Base-by-base conservation (phyloP, 345 rosid species). In the Nasturtium officinale region DNA sequence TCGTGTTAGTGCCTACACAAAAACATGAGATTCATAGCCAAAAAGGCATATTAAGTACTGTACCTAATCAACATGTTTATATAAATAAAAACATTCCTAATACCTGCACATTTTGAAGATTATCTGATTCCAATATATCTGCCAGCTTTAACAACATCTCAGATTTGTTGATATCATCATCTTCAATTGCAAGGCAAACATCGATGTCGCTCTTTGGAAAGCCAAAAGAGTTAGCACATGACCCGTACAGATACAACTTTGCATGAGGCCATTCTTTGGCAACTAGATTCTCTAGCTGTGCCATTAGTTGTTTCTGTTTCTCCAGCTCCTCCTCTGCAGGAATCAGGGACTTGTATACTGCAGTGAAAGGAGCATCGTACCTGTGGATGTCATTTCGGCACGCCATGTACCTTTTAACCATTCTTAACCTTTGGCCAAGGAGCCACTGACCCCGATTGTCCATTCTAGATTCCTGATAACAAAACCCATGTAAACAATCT, bases 221-320 rank as follows among this genome's bases (percentile, higher is more conserved):
- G 61, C 96, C 97, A 82, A 95, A 95, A 26, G 97, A 88, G 79
- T 85, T 95, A 5, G 96, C 99, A 82, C 99, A 91, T 33, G 99
- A 91, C 66, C 99, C 99, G 72, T 95, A 95, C 5, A 90, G 90
- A 76, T 83, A 91, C 43, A 95, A 74, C 63, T 76, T 83, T 53
- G 96, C 99, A 47, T 84, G 82, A 50, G 99, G 96, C 99, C 99
- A 95, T 67, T 91, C 96, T 74, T 84, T 86, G 78, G 64, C 62
- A 50, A 95, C 93, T 62, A 95, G 79, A 73, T 81, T 87, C 82
- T 88, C 90, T 75, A 95, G 77, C 69, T 82, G 76, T 15, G 86
- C 57, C 45, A 95, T 61, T 40, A 95, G 63, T 59, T 86, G 96
- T 80, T 82, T 84, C 88, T 95, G 99, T 81, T 86, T 95, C 55